These are phyloP conservation scores for Suillus spraguei DNA, from an alignment of 768 basidiomycete genomes.

Conservation along the genomic window DNA sequence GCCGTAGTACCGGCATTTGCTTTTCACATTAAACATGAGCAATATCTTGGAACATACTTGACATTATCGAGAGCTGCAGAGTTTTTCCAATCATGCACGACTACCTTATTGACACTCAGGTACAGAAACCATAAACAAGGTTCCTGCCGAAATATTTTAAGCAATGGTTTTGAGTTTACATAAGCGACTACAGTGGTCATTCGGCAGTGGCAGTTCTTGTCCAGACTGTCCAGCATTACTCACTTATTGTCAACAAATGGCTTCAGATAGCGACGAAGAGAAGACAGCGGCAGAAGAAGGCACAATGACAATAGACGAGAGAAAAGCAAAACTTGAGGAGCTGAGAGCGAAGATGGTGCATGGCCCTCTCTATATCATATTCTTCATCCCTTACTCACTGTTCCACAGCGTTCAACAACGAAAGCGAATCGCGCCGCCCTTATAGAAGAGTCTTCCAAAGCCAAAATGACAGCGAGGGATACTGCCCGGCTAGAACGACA, in stretches of 20 bases:
- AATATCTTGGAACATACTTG: too few relatives aligned
- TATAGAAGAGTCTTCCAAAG: conserved; percentile 80
- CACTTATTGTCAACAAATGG: background rate
- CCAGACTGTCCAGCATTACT: background rate
- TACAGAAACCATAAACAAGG: too few relatives aligned
- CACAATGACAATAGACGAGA: conserved; percentile 62
- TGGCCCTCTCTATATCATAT: conserved; percentile 7
- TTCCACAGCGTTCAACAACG: conserved; percentile 67
- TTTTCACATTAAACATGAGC: too few relatives aligned
- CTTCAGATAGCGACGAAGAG: conserved; percentile 20
- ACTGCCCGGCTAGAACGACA: conserved; percentile 85
- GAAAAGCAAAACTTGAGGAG: conserved; percentile 76
- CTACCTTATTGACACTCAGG: too few relatives aligned
- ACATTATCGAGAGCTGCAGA: too few relatives aligned
- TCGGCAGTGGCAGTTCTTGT: background rate
- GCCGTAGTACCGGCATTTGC: too few relatives aligned
- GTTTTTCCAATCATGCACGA: too few relatives aligned
- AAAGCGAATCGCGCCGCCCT: conserved; percentile 86
- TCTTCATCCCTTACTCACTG: background rate
- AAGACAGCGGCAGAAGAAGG: conserved; percentile 16
- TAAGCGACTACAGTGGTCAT: background rate
- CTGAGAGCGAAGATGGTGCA: conserved; percentile 78
- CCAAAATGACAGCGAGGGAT: conserved; percentile 78
- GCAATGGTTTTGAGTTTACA: background rate
- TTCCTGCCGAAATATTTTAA: too few relatives aligned